phyloP scores from a whole-genome alignment of 495 filamentous ascomycete genomes.

The Xeromyces bisporus region DNA sequence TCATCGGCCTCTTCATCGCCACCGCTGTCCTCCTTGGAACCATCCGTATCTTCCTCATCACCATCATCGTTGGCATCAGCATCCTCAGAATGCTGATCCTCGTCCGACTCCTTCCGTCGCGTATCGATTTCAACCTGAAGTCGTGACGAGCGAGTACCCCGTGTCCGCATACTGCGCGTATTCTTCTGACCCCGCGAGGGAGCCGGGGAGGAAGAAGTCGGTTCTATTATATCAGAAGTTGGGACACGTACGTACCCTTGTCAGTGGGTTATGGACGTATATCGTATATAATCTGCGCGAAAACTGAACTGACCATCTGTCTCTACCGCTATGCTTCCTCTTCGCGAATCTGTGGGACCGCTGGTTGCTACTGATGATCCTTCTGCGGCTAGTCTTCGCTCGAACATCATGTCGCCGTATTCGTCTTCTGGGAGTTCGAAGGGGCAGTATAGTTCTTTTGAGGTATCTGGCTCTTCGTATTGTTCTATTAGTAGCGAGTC shows the following conservation, averaged over 20 bases:
- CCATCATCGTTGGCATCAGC: constrained; percentile 22
- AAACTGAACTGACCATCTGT: constrained; percentile 42
- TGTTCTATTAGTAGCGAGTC: constrained; percentile 35
- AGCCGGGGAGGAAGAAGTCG: constrained; percentile 32
- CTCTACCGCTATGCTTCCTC: constrained; percentile 29
- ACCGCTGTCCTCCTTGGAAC: constrained; percentile 11
- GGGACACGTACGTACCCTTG: constrained; percentile 3
- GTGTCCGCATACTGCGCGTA: constrained; percentile 21
- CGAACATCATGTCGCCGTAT: constrained; percentile 60
- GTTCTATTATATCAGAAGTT: constrained; percentile 14
- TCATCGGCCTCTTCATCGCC: constrained; percentile 22
- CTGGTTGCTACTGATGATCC: constrained; percentile 35
- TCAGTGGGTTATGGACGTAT: too few species aligned
- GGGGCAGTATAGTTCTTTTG: constrained; percentile 40
- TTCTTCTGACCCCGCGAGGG: constrained; percentile 29
- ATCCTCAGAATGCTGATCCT: constrained; percentile 28
- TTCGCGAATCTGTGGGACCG: constrained; percentile 23
- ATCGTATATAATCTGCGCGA: too few species aligned
- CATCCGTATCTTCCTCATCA: constrained; percentile 20
- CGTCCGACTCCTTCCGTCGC: constrained; percentile 17
- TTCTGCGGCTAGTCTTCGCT: constrained; percentile 43
- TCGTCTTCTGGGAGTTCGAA: constrained; percentile 67
- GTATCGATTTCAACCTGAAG: constrained; percentile 25
- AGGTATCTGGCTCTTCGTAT: constrained; percentile 41
- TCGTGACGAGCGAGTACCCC: constrained; percentile 27